Base-by-base conservation (phyloP, 371 early-diverging fungal genomes). In the Mortierella polycephala region DNA sequence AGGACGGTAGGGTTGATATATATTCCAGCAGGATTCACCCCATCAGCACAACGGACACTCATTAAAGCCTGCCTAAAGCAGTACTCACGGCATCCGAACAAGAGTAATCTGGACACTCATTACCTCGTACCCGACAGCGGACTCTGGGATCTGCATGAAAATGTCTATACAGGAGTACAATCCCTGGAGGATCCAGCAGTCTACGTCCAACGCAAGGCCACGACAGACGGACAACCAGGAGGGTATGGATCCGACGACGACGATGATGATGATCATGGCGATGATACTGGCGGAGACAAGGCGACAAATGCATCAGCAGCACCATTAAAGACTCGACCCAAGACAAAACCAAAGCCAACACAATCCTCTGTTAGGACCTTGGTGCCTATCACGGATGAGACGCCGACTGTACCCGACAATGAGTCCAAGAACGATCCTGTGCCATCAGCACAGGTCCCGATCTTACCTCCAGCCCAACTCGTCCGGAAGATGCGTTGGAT, bases 21-120 rank as follows among this genome's bases (percentile, higher is more conserved):
- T 62, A 92, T 96, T 42, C 93, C 90, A 1, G 86, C 88, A 60
- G 87, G 91, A 23, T 90, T 96, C 63, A 87, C 90, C 37, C 85
- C 87, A 5, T 68, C 79, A 49, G 91, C 88, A 2, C 94, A 96
- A 71, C 84, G 90, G 39, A 68, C 73, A 44, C 64, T 94, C 18
- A 86, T 94, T 13, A 84, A 85, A 63, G 75, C 84, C 12, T 92
- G 93, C 53, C 79, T 96, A 13, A 82, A 84, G 57, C 87, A 90
- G 14, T 94, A 90, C 69, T 82, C 94, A 0, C 71, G 80, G 39
- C 86, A 87, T 14, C 97, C 97, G 7, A 94, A 95, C 77, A 88
- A 87, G 23, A 88, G 91, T 62, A 96, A 93, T 80, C 87, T 96
- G 13, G 93, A 96, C 69, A 89, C 95, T 7, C 95, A 94, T 64